These are phyloP conservation scores for Fusarium floridanum DNA, from an alignment of 2,329 filamentous ascomycete genomes.

Conservation along the genomic window DNA sequence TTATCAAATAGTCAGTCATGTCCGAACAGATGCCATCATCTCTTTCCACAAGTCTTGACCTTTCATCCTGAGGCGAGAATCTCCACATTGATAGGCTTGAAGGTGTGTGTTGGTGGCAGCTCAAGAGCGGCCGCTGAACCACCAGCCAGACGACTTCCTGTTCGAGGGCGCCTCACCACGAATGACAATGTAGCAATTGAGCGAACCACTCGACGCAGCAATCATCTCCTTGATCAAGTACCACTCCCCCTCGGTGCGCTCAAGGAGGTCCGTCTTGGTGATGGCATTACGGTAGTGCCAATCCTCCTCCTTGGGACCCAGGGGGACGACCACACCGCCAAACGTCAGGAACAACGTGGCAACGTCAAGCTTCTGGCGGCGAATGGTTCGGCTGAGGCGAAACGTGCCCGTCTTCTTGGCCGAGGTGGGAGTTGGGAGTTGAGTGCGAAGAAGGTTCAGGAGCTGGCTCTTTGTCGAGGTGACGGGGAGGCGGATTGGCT, in stretches of 20 bases:
- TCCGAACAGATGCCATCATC: not conserved
- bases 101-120: not conserved
- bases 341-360: conserved; percentile 45
- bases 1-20: not conserved
- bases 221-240: conserved; percentile 47
- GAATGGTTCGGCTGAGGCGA: conserved; percentile 11
- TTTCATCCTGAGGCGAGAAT: not conserved
- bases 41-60: not conserved
- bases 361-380: conserved; percentile 37
- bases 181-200: conserved; percentile 46
- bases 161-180: conserved; percentile 25
- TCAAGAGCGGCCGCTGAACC: conserved; percentile 35
- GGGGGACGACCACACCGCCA: conserved; percentile 39
- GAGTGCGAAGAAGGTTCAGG: conserved; percentile 39
- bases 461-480: conserved; percentile 44
- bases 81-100: not conserved
- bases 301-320: conserved; percentile 38
- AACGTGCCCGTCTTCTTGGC: conserved; percentile 7
- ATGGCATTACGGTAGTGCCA: conserved; percentile 46
- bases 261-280: conserved; percentile 44
- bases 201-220: conserved; percentile 36
- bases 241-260: conserved; percentile 45
- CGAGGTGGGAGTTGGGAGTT: conserved; percentile 24
- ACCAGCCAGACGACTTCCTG: conserved; percentile 32
- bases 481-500: conserved; percentile 32